phyloP scores from a whole-genome alignment of 2,329 filamentous ascomycete species.

The Monilinia vaccinii-corymbosi region DNA sequence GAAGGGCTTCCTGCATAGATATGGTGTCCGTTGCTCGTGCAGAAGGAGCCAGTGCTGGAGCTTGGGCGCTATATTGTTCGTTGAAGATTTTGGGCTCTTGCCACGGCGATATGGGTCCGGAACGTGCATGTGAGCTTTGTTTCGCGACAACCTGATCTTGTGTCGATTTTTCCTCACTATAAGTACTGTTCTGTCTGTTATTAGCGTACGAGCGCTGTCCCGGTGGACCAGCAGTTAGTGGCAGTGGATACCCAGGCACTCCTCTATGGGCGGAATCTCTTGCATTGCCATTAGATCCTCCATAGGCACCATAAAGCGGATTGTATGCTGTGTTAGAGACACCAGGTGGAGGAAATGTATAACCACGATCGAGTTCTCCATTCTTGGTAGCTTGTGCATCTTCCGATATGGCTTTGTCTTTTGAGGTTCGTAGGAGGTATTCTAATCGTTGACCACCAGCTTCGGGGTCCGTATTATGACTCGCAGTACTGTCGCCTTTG shows the following conservation, averaged over 20 bases:
- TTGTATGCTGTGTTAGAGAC: conserved; percentile 13
- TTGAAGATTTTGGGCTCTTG: background rate
- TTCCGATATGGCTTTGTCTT: background rate
- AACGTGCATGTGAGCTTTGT: background rate
- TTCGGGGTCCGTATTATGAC: background rate
- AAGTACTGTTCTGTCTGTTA: conserved; percentile 8
- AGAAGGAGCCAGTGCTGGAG: background rate
- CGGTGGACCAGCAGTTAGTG: conserved; percentile 30
- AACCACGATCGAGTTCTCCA: conserved; percentile 19
- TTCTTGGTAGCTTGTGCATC: background rate
- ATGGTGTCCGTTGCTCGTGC: conserved; percentile 21
- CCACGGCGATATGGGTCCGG: conserved; percentile 6
- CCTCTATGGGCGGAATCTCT: conserved; percentile 4
- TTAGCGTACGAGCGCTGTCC: conserved; percentile 20
- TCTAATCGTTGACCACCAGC: background rate
- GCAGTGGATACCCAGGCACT: conserved; percentile 25
- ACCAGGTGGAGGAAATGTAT: conserved; percentile 23
- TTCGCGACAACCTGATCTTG: background rate
- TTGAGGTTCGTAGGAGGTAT: background rate
- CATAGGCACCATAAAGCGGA: conserved; percentile 16
- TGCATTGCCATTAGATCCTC: background rate
- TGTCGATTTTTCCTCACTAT: conserved; percentile 10
- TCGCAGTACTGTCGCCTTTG: conserved; percentile 4
- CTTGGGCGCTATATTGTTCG: background rate
- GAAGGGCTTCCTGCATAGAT: conserved; percentile 13